Percentiles rank a stretch among this genome's conserved stretches.
phyloP scores from a whole-genome alignment of 306 rosid species.

The Lithocarpus polystachyus region DNA sequence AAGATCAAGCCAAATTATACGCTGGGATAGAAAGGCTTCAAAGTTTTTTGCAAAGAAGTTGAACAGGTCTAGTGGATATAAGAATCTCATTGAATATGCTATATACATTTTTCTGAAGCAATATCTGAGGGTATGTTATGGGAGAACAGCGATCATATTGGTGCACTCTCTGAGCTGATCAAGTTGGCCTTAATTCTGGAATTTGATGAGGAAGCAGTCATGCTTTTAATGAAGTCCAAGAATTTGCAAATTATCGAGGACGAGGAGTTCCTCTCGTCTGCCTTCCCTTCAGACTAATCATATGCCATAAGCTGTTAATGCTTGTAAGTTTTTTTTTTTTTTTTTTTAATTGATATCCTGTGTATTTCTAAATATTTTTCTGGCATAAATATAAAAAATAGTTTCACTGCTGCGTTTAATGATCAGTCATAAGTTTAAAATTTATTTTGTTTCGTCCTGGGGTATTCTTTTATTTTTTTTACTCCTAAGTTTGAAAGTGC shows the following conservation, averaged over 20 bases:
- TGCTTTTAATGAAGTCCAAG: constrained; percentile 58
- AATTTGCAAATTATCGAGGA: constrained; percentile 68
- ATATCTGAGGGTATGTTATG: neutral
- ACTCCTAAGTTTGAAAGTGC: neutral
- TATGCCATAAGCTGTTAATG: neutral
- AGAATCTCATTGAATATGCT: too few species aligned
- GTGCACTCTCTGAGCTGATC: constrained; percentile 52
- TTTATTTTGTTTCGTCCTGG: too few species aligned
- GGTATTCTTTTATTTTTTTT: neutral
- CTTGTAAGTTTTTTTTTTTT: neutral
- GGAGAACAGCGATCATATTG: constrained; percentile 44
- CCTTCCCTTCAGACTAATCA: constrained; percentile 34
- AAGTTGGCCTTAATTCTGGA: constrained; percentile 49
- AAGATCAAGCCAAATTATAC: constrained; percentile 31
- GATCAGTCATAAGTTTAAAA: neutral
- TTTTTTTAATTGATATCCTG: neutral
- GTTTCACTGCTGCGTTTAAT: neutral
- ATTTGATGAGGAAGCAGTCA: constrained; percentile 50
- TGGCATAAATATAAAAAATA: neutral
- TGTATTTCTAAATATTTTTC: neutral
- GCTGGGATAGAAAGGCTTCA: constrained; percentile 40
- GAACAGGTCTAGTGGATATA: too few species aligned
- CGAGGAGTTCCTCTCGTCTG: constrained; percentile 41
- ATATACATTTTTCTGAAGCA: too few species aligned
- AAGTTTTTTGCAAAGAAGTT: constrained; percentile 26